A percentile compares a stretch with the other conserved stretches of the same genome.
Conservation (phyloP, 2,329 filamentous ascomycete species). For the Pseudofabraea citricarpa region DNA sequence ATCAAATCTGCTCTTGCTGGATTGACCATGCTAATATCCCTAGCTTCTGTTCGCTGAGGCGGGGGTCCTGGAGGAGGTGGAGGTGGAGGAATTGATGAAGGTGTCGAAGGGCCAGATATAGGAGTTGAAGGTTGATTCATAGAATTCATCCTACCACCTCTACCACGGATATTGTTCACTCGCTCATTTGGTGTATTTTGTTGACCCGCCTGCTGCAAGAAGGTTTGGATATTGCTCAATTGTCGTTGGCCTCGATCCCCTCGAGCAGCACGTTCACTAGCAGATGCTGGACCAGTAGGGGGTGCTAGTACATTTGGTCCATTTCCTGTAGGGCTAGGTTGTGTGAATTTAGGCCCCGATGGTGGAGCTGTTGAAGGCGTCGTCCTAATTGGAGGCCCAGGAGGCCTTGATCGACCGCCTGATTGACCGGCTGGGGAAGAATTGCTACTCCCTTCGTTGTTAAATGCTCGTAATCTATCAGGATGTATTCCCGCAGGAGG, state of each 20-base stretch:
- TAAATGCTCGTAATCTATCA: constrained; percentile 23
- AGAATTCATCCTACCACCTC: constrained; percentile 29
- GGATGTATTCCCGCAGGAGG: constrained; percentile 26
- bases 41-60: constrained; percentile 15
- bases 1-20: constrained; percentile 23
- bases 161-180: constrained; percentile 20
- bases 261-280: constrained; percentile 22
- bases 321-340: constrained; percentile 20
- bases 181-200: constrained; percentile 30
- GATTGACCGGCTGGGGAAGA: constrained; percentile 24
- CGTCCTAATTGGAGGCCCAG: constrained; percentile 22
- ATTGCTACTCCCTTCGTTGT: constrained; percentile 18
- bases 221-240: constrained; percentile 55
- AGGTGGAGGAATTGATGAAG: constrained; percentile 51
- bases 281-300: constrained; percentile 28
- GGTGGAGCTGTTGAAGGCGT: constrained; percentile 20
- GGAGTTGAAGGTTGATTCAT: constrained; percentile 46
- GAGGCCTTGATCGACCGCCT: constrained; percentile 29
- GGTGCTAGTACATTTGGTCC: constrained; percentile 21
- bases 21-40: constrained; percentile 12
- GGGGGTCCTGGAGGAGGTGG: constrained; percentile 41
- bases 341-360: constrained; percentile 24
- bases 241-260: constrained; percentile 46
- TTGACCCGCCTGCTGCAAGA: constrained; percentile 46
- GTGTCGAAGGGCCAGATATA: constrained; percentile 44